Evolutionary conservation across 306 rosid genomes (phyloP).

Genomic region (Rosa persica): DNA sequence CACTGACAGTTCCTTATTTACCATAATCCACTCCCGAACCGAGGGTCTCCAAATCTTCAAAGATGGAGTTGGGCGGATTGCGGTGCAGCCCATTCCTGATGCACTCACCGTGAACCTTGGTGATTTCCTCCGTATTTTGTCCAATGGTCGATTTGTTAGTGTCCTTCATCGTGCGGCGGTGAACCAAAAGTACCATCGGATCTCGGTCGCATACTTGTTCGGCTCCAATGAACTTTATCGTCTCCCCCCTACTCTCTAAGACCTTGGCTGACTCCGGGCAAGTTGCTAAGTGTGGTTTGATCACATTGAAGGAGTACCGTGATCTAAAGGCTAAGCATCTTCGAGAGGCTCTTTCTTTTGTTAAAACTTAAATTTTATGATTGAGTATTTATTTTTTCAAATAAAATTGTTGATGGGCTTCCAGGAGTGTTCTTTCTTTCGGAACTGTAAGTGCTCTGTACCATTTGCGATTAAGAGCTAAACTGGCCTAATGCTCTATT

Average conservation of each 20-base stretch:
- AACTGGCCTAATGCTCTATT: not conserved
- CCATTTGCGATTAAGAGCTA: not conserved
- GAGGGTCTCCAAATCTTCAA: conserved; percentile 61
- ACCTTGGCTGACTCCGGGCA: conserved; percentile 5
- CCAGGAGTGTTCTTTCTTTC: not conserved
- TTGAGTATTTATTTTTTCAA: not conserved
- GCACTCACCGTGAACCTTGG: conserved; percentile 58
- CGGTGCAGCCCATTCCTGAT: conserved; percentile 37
- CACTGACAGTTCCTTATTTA: not conserved
- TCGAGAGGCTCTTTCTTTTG: conserved; percentile 39
- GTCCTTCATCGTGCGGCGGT: conserved; percentile 56
- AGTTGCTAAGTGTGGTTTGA: conserved; percentile 36
- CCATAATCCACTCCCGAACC: conserved; percentile 32
- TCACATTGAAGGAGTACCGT: conserved; percentile 52
- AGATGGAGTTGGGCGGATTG: conserved; percentile 55
- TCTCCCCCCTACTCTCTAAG: conserved; percentile 33
- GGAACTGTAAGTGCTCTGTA: not conserved
- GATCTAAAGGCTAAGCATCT: conserved; percentile 47
- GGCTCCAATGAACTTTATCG: conserved; percentile 41
- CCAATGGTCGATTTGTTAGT: conserved; percentile 47
- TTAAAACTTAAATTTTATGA: conserved; percentile 10
- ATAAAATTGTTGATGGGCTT: not conserved
- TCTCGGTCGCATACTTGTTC: conserved; percentile 56
- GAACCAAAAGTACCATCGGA: conserved; percentile 34
- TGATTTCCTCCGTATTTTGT: conserved; percentile 60